phyloP scores from a whole-genome alignment of 2,329 filamentous ascomycete genomes.

The Penicillium griseofulvum region DNA sequence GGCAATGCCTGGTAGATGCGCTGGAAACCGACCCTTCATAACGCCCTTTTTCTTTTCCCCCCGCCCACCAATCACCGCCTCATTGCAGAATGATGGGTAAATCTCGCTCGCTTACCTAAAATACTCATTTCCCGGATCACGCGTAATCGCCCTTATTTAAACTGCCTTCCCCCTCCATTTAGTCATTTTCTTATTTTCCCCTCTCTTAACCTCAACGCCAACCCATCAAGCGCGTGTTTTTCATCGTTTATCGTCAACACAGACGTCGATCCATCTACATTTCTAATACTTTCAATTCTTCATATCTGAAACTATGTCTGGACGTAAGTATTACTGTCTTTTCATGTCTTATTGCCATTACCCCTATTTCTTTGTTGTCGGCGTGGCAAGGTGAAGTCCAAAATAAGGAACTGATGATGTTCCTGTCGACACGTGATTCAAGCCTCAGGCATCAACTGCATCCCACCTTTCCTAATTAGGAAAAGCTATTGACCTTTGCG shows the following conservation, averaged over 20 bases:
- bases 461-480: slow-evolving; percentile 11
- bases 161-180: slow-evolving; percentile 15
- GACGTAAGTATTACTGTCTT: slow-evolving; percentile 36
- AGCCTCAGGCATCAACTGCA: slow-evolving; percentile 17
- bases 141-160: slow-evolving; percentile 39
- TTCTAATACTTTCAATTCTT: slow-evolving; percentile 16
- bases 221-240: slow-evolving; percentile 14
- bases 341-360: not conserved
- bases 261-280: slow-evolving; percentile 2
- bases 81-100: slow-evolving; percentile 26
- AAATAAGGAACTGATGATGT: slow-evolving; percentile 14
- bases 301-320: slow-evolving; percentile 36
- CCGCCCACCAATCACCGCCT: slow-evolving; percentile 35
- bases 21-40: slow-evolving; percentile 43
- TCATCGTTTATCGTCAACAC: slow-evolving; percentile 14
- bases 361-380: slow-evolving; percentile 1
- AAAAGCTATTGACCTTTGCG: not conserved
- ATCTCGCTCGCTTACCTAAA: slow-evolving; percentile 25
- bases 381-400: not conserved
- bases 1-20: slow-evolving; percentile 19
- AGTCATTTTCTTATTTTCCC: slow-evolving; percentile 18
- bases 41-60: slow-evolving; percentile 34
- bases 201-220: slow-evolving; percentile 2
- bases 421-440: slow-evolving; percentile 27
- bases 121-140: slow-evolving; percentile 21